Percentiles rank a stretch among this genome's conserved stretches.
These are phyloP conservation scores for Erodium texanum DNA, from an alignment of 441 rosid genomes.

Conservation along the genomic window DNA sequence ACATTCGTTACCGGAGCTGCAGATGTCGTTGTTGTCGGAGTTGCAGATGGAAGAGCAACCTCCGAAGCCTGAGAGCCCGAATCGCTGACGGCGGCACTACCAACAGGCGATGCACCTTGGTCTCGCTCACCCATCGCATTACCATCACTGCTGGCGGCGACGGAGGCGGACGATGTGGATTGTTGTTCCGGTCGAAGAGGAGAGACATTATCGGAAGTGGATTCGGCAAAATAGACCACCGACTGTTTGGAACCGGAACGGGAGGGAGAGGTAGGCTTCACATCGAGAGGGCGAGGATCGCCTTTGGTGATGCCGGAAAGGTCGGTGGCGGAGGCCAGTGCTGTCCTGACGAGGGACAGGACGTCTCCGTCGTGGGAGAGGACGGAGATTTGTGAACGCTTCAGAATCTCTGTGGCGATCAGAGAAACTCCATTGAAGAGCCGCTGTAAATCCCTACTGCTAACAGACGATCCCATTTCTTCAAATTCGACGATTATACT, in stretches of 20 bases:
- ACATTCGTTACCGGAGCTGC: neutral
- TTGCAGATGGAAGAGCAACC: neutral
- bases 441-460: constrained; percentile 22
- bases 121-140: no score
- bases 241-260: constrained; percentile 37
- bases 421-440: constrained; percentile 55
- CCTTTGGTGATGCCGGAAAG: constrained; percentile 68
- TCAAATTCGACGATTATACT: neutral
- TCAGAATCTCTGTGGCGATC: constrained; percentile 59
- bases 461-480: constrained; percentile 4
- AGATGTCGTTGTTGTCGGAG: neutral
- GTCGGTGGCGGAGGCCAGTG: constrained; percentile 62
- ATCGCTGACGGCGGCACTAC: neutral
- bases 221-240: constrained; percentile 45
- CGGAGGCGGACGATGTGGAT: neutral
- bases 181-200: neutral
- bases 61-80: neutral
- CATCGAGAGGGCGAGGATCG: constrained; percentile 15
- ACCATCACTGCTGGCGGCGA: no score
- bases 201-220: neutral
- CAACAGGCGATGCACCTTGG: neutral
- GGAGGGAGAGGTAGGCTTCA: neutral
- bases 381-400: constrained; percentile 37
- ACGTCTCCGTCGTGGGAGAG: constrained; percentile 45
- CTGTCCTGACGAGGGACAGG: constrained; percentile 50